Percentiles rank a stretch among this genome's conserved stretches.
phyloP scores from a whole-genome alignment of 2,329 filamentous ascomycete genomes.

The Chaetomiaceae sp. region DNA sequence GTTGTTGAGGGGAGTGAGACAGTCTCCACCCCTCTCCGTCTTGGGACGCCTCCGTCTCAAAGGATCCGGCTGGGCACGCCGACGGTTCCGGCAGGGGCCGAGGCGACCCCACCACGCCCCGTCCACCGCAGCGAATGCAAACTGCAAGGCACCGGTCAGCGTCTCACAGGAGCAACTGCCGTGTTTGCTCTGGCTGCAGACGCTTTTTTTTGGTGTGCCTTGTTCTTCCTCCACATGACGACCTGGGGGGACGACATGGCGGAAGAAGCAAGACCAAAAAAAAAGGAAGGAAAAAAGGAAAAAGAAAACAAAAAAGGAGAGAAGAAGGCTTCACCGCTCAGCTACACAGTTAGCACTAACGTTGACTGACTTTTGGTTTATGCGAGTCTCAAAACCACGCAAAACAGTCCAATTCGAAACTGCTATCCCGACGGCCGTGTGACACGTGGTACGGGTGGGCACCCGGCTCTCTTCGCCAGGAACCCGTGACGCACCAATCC shows the following conservation, averaged over 20 bases:
- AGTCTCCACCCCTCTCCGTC: slow-evolving; percentile 1
- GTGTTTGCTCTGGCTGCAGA: not conserved
- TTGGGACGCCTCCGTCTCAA: not conserved
- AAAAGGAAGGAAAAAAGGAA: slow-evolving; percentile 2
- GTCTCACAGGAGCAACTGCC: slow-evolving; percentile 6
- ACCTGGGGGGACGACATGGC: not conserved
- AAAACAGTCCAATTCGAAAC: not conserved
- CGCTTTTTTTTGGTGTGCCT: not conserved
- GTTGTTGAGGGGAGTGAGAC: not conserved
- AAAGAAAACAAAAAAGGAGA: not conserved
- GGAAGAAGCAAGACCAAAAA: not conserved
- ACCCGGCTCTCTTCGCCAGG: not conserved
- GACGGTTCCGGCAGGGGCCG: slow-evolving; percentile 19
- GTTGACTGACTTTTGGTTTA: not conserved
- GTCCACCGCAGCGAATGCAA: slow-evolving; percentile 7
- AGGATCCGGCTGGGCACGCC: slow-evolving; percentile 6
- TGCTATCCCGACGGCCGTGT: slow-evolving; percentile 26
- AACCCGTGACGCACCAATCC: slow-evolving; percentile 6
- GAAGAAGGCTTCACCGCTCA: not conserved
- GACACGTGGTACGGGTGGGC: slow-evolving; percentile 27
- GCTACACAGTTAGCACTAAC: too few species aligned
- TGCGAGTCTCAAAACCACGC: slow-evolving; percentile 8
- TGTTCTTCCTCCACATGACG: not conserved
- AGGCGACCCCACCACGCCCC: slow-evolving; percentile 11
- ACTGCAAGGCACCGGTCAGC: slow-evolving; percentile 13